A percentile compares a stretch with the other conserved stretches of the same genome.
phyloP scores from a whole-genome alignment of 768 basidiomycete species.

The Inosperma sp. region DNA sequence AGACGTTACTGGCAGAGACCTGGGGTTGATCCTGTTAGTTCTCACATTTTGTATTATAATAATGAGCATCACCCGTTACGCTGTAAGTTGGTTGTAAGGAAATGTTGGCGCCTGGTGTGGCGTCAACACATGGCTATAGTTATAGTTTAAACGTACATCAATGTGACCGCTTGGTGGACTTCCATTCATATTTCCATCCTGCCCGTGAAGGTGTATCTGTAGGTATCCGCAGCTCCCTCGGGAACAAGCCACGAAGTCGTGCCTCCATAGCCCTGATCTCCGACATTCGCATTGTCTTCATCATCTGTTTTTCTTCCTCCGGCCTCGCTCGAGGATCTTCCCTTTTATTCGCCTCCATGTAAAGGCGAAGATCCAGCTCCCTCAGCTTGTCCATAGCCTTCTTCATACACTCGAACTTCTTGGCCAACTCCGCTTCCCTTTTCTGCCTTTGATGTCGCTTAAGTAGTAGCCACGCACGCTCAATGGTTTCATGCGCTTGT shows the following conservation, averaged over 20 bases:
- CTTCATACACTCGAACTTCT: conserved; percentile 80
- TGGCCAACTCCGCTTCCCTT: conserved; percentile 60
- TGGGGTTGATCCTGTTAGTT: conserved; percentile 30
- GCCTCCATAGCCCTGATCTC: conserved; percentile 73
- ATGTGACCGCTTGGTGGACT: conserved; percentile 53
- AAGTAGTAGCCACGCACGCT: conserved; percentile 85
- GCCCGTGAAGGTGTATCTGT: conserved; percentile 76
- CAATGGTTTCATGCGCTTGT: conserved; percentile 89
- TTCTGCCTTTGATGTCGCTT: conserved; percentile 67
- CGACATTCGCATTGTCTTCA: conserved; percentile 57
- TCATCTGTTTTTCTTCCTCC: conserved; percentile 49
- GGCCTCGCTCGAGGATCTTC: conserved; percentile 70
- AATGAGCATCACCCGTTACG: too few relatives aligned
- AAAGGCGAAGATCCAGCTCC: conserved; percentile 52
- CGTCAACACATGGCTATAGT: too few relatives aligned
- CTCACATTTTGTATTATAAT: too few relatives aligned
- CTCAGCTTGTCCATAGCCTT: conserved; percentile 80
- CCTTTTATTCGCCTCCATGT: conserved; percentile 65
- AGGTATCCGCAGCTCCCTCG: conserved; percentile 81
- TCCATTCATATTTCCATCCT: conserved; percentile 90
- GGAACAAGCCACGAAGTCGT: conserved; percentile 76
- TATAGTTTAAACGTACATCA: conserved; percentile 20
- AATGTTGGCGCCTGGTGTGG: too few relatives aligned
- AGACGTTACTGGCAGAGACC: conserved; percentile 33
- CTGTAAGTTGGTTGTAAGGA: too few relatives aligned